A percentile compares a stretch with the other conserved stretches of the same genome.
phyloP scores from a whole-genome alignment of 1,284 basidiomycete genomes.

The Cryptococcus amylolentus region DNA sequence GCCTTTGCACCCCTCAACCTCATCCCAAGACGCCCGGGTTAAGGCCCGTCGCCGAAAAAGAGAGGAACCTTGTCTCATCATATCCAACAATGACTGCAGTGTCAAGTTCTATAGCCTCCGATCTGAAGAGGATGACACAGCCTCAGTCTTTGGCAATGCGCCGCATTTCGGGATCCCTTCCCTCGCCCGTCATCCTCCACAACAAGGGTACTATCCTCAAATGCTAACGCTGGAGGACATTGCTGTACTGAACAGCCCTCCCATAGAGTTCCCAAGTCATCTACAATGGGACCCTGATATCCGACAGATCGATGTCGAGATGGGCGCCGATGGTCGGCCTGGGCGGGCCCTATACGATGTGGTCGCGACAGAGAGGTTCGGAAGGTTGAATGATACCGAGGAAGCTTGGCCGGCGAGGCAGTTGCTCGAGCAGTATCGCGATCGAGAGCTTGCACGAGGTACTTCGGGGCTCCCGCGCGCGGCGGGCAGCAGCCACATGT shows the following conservation, averaged over 20 bases:
- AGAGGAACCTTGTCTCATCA: conserved; percentile 45
- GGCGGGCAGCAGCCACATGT: not conserved
- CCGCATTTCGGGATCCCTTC: not conserved
- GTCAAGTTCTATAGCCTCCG: conserved; percentile 46
- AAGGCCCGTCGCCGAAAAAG: not conserved
- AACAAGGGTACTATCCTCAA: not conserved
- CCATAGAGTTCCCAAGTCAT: not conserved
- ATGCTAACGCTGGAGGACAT: not conserved
- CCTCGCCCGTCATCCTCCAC: not conserved
- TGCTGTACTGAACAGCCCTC: not conserved
- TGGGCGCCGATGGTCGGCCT: not conserved
- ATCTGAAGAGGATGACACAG: not conserved
- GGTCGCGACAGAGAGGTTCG: not conserved
- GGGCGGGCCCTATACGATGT: not conserved
- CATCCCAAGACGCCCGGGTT: not conserved
- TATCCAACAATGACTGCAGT: conserved; percentile 49
- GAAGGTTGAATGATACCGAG: not conserved
- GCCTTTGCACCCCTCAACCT: not conserved
- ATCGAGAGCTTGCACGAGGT: not conserved
- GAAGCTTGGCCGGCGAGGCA: not conserved
- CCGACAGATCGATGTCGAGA: not conserved
- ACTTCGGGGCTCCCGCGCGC: not conserved
- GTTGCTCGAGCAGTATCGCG: not conserved
- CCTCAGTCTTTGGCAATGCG: not conserved
- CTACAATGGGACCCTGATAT: not conserved